Evolutionary conservation across 2,329 filamentous ascomycete genomes (phyloP).

Genomic region (Herpotrichia juniperi): DNA sequence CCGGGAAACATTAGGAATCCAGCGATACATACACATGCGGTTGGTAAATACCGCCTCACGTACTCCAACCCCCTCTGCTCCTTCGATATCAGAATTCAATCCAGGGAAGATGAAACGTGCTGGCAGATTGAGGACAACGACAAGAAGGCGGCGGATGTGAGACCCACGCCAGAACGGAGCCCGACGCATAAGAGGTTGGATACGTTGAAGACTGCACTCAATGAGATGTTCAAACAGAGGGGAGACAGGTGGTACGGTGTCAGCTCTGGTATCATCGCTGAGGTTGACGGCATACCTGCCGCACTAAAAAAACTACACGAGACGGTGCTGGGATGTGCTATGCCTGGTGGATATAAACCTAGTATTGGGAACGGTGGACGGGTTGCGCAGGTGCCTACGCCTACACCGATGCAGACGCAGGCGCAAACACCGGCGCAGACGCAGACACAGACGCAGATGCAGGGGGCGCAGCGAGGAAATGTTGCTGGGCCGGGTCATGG

Average conservation of each 20-base stretch:
- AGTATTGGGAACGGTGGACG: slow-evolving; percentile 9
- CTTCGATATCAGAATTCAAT: slow-evolving; percentile 45
- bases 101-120: slow-evolving; percentile 36
- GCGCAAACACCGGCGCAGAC: neutral
- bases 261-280: slow-evolving; percentile 44
- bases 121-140: slow-evolving; percentile 48
- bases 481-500: no score
- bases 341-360: slow-evolving; percentile 23
- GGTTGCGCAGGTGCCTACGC: slow-evolving; percentile 11
- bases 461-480: no score
- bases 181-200: slow-evolving; percentile 36
- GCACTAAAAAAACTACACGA: slow-evolving; percentile 47
- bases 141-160: slow-evolving; percentile 25
- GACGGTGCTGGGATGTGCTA: slow-evolving; percentile 41
- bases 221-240: slow-evolving; percentile 36
- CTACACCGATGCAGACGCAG: no score
- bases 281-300: slow-evolving; percentile 40
- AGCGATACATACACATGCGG: slow-evolving; percentile 39
- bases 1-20: slow-evolving; percentile 43
- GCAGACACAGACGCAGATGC: neutral
- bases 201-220: slow-evolving; percentile 37
- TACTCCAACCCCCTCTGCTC: slow-evolving; percentile 49
- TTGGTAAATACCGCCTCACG: slow-evolving; percentile 45
- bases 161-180: slow-evolving; percentile 30
- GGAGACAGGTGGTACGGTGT: slow-evolving; percentile 47